Base-by-base conservation (phyloP, 1,139 yeast species). In the Nadsonia starkeyi-henricii region DNA sequence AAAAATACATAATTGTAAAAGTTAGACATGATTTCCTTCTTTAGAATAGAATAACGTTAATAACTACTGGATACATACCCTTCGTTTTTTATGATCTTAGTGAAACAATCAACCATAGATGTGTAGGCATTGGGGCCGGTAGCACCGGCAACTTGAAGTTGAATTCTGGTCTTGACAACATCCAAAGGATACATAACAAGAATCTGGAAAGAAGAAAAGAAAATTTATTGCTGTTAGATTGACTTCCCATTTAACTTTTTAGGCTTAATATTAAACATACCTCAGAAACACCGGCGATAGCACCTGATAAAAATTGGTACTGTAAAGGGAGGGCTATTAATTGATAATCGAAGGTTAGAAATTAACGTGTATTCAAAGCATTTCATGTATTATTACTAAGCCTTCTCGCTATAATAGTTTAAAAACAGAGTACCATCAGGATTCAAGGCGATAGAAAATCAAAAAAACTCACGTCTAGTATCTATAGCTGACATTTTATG, bases 121-220 rank as follows among this genome's bases (percentile, higher is more conserved):
- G 71, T 73, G 69, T 89, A 89, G 47, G 77, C 78, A 43, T 77
- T 74, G 17, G 39, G 39, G 17, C 39, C 39, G 51, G 80, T 85
- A 15, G 69, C 63, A 19, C 65, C 66, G 21, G 57, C 53, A 41
- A 81, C 84, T 63, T 81, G 86, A 63, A 93, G 75, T 69, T 91
- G 99, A 69, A 91, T 91, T 69, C 98, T 79, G 43, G 98, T 93
- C 74, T 91, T 93, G 62, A 93, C 96, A 54, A 91, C 96, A 66
- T 93, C 98, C 62, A 91, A 73, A 46, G 99, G 99, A 65, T 91
- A 91, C 98, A 91, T 91, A 56, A 88, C 91, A 62, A 91, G 74
- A 66, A 93, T 86, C 73, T 65, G 44, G 15, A 36, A 39, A 20
- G 5, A 20, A 43, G n/a, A 43, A 8, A 43, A 3, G 8, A n/a